These are phyloP conservation scores for Fusarium sp. DNA, from an alignment of 2,329 filamentous ascomycete genomes.

Conservation along the genomic window DNA sequence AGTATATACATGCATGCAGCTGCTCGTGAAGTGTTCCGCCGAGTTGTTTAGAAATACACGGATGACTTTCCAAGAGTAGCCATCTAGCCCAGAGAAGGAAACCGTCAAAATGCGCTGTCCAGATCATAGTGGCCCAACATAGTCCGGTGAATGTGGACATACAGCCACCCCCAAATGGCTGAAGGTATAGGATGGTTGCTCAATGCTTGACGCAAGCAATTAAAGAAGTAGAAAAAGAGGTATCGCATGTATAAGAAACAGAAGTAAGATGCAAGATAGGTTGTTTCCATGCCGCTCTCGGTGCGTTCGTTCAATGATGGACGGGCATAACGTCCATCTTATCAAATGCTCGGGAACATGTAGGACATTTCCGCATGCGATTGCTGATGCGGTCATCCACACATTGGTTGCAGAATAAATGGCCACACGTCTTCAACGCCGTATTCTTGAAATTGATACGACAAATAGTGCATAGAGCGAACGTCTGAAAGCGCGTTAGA, in stretches of 20 bases:
- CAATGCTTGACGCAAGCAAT: conserved; percentile 37
- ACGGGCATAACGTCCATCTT: conserved; percentile 86
- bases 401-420: conserved; percentile 91
- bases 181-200: conserved; percentile 25
- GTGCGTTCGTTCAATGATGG: conserved; percentile 53
- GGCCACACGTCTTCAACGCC: conserved; percentile 90
- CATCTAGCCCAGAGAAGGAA: conserved; percentile 44
- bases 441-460: conserved; percentile 94
- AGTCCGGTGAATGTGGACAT: background rate
- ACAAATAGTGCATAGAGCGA: conserved; percentile 84
- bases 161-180: conserved; percentile 11
- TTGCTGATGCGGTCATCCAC: conserved; percentile 90
- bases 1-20: conserved; percentile 40
- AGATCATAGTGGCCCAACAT: conserved; percentile 16
- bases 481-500: conserved; percentile 47
- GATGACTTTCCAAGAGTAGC: conserved; percentile 42
- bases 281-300: background rate
- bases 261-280: conserved; percentile 15
- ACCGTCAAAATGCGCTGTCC: conserved; percentile 31
- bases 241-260: conserved; percentile 34
- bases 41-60: conserved; percentile 42
- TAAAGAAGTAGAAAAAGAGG: conserved; percentile 37
- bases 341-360: conserved; percentile 91
- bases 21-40: conserved; percentile 7
- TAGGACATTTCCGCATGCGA: conserved; percentile 93